These are phyloP conservation scores for Phytopythium cucurbitacearum DNA, from an alignment of 352 stramenopile species.

Conservation along the genomic window DNA sequence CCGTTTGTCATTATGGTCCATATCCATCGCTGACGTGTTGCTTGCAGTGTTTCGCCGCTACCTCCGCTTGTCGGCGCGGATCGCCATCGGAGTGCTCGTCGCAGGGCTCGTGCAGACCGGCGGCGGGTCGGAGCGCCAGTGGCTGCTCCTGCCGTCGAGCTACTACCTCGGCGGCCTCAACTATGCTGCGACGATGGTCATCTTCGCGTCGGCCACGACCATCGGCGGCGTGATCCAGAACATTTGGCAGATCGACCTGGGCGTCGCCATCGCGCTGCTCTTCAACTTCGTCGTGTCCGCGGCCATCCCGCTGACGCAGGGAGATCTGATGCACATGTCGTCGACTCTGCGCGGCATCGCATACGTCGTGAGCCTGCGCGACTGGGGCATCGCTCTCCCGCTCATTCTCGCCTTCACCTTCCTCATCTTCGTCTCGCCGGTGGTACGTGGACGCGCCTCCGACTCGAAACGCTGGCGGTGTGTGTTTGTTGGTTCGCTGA, in stretches of 20 bases:
- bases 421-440: constrained; percentile 49
- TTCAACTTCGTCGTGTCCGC: constrained; percentile 72
- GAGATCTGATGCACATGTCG: constrained; percentile 33
- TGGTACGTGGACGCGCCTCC: constrained; percentile 24
- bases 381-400: constrained; percentile 54
- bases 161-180: constrained; percentile 65
- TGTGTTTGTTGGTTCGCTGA: not conserved
- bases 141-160: constrained; percentile 41
- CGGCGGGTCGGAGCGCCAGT: constrained; percentile 21
- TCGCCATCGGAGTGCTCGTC: constrained; percentile 55
- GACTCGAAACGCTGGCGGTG: no score
- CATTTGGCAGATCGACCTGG: constrained; percentile 70
- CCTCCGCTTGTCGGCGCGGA: constrained; percentile 31
- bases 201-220: constrained; percentile 56
- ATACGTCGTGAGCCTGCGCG: constrained; percentile 64
- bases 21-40: not conserved
- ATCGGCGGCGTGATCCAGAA: constrained; percentile 58
- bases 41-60: constrained; percentile 32
- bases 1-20: not conserved
- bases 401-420: constrained; percentile 66
- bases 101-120: constrained; percentile 52
- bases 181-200: constrained; percentile 64
- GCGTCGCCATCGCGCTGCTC: constrained; percentile 61
- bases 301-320: constrained; percentile 44
- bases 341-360: constrained; percentile 43